Evolutionary conservation across 495 filamentous ascomycete genomes (phyloP).

Genomic region (Trichodelitschia bisporula): DNA sequence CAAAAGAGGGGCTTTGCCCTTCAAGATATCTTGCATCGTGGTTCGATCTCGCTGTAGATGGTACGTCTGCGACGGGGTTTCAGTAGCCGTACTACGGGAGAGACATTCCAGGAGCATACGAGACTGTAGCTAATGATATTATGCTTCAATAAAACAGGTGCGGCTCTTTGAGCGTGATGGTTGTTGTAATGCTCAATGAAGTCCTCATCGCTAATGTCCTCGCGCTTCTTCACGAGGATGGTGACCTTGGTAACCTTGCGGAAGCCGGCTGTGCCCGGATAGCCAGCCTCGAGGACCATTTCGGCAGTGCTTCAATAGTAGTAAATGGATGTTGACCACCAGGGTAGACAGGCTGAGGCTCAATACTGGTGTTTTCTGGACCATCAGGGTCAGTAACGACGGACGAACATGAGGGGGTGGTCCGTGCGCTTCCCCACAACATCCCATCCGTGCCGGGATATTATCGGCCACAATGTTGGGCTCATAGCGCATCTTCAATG

Average conservation of each 20-base stretch:
- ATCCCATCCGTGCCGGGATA: too few relatives aligned
- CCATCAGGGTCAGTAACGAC: too few relatives aligned
- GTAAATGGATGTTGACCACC: slow-evolving; percentile 5
- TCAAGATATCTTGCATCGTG: slow-evolving; percentile 17
- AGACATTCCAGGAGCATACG: slow-evolving; percentile 7
- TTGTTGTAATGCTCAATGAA: slow-evolving; percentile 20
- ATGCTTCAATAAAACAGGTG: slow-evolving; percentile 15
- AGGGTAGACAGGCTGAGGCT: slow-evolving; percentile 9
- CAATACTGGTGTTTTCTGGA: too few relatives aligned
- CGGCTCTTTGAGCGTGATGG: slow-evolving; percentile 17
- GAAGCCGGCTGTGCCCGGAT: slow-evolving; percentile 17
- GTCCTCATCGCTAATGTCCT: slow-evolving; percentile 17
- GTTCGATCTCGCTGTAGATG: slow-evolving; percentile 16
- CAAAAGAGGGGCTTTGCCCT: slow-evolving; percentile 15
- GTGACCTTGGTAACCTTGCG: slow-evolving; percentile 19
- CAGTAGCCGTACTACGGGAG: neutral
- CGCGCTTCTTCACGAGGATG: slow-evolving; percentile 19
- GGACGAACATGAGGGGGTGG: too few relatives aligned
- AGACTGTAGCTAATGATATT: slow-evolving; percentile 18
- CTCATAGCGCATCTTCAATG: too few relatives aligned
- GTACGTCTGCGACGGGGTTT: slow-evolving; percentile 13
- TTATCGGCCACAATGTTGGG: too few relatives aligned
- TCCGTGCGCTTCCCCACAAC: too few relatives aligned
- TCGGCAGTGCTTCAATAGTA: neutral
- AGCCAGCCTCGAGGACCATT: slow-evolving; percentile 19